A percentile compares a stretch with the other conserved stretches of the same genome.
Conservation (phyloP, 306 rosid species). For the Macrotyloma uniflorum region DNA sequence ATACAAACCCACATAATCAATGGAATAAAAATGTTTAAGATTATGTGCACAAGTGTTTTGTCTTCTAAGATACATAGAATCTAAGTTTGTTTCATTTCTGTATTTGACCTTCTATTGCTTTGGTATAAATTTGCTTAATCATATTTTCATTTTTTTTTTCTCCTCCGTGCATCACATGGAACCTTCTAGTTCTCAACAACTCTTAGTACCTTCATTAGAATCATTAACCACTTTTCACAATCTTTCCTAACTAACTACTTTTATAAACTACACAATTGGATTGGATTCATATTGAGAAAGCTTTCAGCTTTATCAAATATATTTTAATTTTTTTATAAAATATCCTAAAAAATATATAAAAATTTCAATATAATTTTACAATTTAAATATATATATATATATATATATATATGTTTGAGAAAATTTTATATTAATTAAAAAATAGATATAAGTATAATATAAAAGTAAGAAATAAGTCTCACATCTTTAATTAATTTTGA, state of each 20-base stretch:
- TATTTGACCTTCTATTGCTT: background rate
- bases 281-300: too few species aligned
- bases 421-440: too few species aligned
- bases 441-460: too few species aligned
- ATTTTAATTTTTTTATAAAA: too few species aligned
- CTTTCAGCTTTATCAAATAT: too few species aligned
- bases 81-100: background rate
- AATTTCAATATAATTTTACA: too few species aligned
- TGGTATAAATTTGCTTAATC: background rate
- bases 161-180: background rate
- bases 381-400: too few species aligned
- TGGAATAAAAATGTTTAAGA: background rate
- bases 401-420: too few species aligned
- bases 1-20: background rate
- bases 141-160: background rate
- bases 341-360: too few species aligned
- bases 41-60: background rate
- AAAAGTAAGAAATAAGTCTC: too few species aligned
- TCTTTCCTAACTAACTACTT: background rate
- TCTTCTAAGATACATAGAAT: background rate
- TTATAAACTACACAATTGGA: too few species aligned
- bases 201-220: background rate
- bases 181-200: background rate
- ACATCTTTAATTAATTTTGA: too few species aligned
- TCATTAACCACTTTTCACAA: background rate